A percentile compares a stretch with the other conserved stretches of the same genome.
These are phyloP conservation scores for Alternaria gaisen DNA, from an alignment of 2,329 filamentous ascomycete species.

Conservation along the genomic window DNA sequence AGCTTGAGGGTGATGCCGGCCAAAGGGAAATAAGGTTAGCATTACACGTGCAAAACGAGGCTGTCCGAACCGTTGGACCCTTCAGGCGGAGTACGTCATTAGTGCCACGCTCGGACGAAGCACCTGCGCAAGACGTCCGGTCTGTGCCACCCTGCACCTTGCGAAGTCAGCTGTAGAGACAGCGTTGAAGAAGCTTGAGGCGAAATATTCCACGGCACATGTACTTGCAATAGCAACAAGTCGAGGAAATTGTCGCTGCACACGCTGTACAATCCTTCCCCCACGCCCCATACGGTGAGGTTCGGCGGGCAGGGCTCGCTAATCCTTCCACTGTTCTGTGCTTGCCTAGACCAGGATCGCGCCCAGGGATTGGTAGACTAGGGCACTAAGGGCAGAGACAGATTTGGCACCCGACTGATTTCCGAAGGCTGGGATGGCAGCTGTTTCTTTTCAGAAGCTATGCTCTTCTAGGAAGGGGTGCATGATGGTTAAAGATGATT, in stretches of 20 bases:
- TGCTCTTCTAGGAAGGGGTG: slow-evolving; percentile 25
- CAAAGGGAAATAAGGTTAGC: slow-evolving; percentile 2
- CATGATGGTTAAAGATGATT: slow-evolving; percentile 31
- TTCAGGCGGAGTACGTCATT: slow-evolving; percentile 15
- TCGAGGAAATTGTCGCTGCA: not conserved
- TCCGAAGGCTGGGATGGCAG: slow-evolving; percentile 31
- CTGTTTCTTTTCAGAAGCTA: slow-evolving; percentile 28
- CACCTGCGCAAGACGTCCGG: slow-evolving; percentile 6
- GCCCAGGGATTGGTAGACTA: slow-evolving; percentile 23
- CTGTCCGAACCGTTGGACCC: slow-evolving; percentile 15
- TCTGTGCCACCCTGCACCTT: not conserved
- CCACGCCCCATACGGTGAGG: slow-evolving; percentile 24
- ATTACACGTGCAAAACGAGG: slow-evolving; percentile 13
- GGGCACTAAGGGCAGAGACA: slow-evolving; percentile 21
- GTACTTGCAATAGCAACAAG: not conserved
- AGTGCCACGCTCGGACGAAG: slow-evolving; percentile 14
- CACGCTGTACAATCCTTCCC: not conserved
- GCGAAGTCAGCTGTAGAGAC: not conserved
- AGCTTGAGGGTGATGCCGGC: not conserved
- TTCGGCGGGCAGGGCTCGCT: slow-evolving; percentile 30
- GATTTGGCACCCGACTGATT: slow-evolving; percentile 27
- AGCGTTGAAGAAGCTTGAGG: not conserved
- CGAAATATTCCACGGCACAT: not conserved
- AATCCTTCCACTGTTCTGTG: slow-evolving; percentile 22
- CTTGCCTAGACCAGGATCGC: slow-evolving; percentile 20